phyloP scores from a whole-genome alignment of 2,329 filamentous ascomycete species.

The Colletotrichum liriopes region DNA sequence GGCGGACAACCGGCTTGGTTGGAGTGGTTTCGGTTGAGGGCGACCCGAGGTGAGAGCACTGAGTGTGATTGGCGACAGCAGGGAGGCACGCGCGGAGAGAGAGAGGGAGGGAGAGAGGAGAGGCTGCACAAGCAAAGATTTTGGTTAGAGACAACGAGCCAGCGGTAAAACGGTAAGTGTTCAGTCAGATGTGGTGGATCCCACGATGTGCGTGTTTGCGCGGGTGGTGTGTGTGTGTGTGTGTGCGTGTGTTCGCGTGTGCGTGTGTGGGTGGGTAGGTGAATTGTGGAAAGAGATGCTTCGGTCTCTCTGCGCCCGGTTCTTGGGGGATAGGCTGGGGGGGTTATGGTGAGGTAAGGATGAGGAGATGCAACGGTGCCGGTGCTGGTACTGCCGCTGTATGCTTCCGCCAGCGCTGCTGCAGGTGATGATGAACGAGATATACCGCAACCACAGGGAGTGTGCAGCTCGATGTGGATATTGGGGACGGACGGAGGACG shows the following conservation, averaged over 20 bases:
- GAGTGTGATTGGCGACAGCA: constrained; percentile 28
- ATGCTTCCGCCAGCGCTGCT: constrained; percentile 14
- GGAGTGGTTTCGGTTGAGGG: constrained; percentile 24
- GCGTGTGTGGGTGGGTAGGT: constrained; percentile 23
- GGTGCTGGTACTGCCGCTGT: constrained; percentile 7
- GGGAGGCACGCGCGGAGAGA: constrained; percentile 25
- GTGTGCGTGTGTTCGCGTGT: constrained; percentile 3
- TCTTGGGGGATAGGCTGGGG: constrained; percentile 24
- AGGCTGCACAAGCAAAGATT: constrained; percentile 36
- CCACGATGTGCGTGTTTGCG: constrained; percentile 30
- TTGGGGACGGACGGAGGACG: constrained; percentile 10
- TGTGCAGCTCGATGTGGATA: constrained; percentile 39
- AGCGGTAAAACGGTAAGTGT: constrained; percentile 23
- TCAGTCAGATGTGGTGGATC: constrained; percentile 37
- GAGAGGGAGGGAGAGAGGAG: constrained; percentile 16
- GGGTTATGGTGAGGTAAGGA: constrained; percentile 20
- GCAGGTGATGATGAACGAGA: constrained; percentile 31
- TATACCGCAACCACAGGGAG: constrained; percentile 36
- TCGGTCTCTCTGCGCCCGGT: constrained; percentile 30
- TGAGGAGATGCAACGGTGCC: constrained; percentile 13
- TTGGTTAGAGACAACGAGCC: constrained; percentile 31
- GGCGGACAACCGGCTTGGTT: constrained; percentile 23
- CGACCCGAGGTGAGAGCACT: constrained; percentile 25
- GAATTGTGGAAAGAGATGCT: constrained; percentile 25
- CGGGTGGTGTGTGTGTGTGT: constrained; percentile 19